Conservation (phyloP, 768 basidiomycete species). For the Termitomyces eurrhizus region DNA sequence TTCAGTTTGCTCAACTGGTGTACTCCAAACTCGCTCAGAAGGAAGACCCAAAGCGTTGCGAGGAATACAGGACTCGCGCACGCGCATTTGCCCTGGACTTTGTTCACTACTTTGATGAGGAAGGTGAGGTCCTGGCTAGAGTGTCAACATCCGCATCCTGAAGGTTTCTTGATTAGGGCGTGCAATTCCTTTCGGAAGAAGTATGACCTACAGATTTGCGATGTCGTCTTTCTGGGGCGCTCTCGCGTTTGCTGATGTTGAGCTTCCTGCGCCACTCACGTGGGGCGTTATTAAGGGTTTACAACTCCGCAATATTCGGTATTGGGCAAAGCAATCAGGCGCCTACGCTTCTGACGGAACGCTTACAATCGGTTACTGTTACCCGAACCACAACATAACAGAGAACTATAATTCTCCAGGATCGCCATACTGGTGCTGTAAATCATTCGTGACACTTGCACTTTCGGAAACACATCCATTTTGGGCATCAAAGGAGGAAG, state of each 20-base stretch:
- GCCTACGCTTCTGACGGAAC: conserved; percentile 62
- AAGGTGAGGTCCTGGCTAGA: conserved; percentile 39
- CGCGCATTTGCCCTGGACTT: conserved; percentile 64
- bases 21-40: conserved; percentile 64
- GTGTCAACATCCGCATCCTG: background rate
- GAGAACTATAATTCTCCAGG: conserved; percentile 80
- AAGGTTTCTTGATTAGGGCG: conserved; percentile 41
- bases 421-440: conserved; percentile 81
- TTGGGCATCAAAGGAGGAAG: conserved; percentile 66
- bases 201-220: conserved; percentile 77
- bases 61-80: conserved; percentile 62
- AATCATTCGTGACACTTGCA: conserved; percentile 66
- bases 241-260: conserved; percentile 66
- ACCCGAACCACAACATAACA: conserved; percentile 72
- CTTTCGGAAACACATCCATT: conserved; percentile 66
- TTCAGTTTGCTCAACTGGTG: conserved; percentile 68
- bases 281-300: conserved; percentile 77
- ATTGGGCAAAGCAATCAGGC: conserved; percentile 63
- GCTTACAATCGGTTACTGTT: conserved; percentile 66
- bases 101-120: conserved; percentile 70
- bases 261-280: conserved; percentile 62
- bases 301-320: conserved; percentile 68
- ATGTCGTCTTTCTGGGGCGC: conserved; percentile 81
- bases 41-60: conserved; percentile 60
- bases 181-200: conserved; percentile 72